Evolutionary conservation across 2,329 filamentous ascomycete species (phyloP), one percentile per base, ranked within the genome.

Genomic region (Drechslera avenae): DNA sequence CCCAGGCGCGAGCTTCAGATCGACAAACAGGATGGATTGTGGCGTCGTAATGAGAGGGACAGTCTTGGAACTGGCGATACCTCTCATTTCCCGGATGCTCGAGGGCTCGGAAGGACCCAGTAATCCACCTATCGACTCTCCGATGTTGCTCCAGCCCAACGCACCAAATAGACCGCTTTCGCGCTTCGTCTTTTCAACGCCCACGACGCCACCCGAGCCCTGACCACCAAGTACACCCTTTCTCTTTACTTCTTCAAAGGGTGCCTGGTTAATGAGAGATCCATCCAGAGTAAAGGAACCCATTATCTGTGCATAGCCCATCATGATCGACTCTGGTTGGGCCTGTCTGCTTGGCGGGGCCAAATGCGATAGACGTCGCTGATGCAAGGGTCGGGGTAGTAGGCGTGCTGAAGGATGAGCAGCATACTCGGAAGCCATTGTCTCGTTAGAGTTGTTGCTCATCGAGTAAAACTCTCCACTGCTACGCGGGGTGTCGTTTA

Each of bases 401-500:
- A 88, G 69, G 35, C 79, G 75, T 35, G 74, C 79, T 63, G 67
- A 75, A 14, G 77, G 69, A 39, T 78, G 76, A 5, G 75, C 75
- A 17, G 81, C 83, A 67, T 96, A 95, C 73, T 97, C 94, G 0
- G 94, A 99, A 9, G 88, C 88, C 39, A 97, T 72, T 3, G 94
- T 99, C 72, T 99, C 94, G 13, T 89, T 90, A 5, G 94, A 97
- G 67, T 96, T 88, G 70, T 97, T 97, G 77, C 93, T 97, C 71
- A 93, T 77, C 1, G 92, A 92, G 73, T 96, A 97, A 65, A 97
- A 95, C 67, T 99, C 94, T 46, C 89, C 89, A 69, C 94, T 99
- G 58, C 90, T 96, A 63, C 94, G 82, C 18, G 91, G 91, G 21
- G 93, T 97, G 4, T 87, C 46, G 53, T 84, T 83, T 59, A 89